Percentiles rank a stretch among this genome's conserved stretches.
These are phyloP conservation scores for Berberis vulgaris DNA, from an alignment of 164 flowering plant genomes.

Conservation along the genomic window DNA sequence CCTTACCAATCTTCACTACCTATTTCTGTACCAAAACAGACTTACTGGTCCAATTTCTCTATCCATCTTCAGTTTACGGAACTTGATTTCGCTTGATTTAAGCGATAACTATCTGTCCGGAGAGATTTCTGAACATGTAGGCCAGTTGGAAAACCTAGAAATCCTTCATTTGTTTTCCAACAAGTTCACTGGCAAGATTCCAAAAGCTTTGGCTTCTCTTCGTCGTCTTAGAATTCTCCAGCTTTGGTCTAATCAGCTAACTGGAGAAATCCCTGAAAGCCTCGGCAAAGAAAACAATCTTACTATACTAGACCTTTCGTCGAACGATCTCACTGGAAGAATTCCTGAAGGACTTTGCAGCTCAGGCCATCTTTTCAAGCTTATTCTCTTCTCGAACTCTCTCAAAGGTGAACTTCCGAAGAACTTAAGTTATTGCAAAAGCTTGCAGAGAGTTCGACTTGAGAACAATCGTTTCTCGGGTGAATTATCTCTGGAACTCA, in stretches of 20 bases:
- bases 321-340: conserved; percentile 57
- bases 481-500: conserved; percentile 36
- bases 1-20: conserved; percentile 44
- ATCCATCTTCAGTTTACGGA: conserved; percentile 37
- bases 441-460: conserved; percentile 56
- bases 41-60: conserved; percentile 52
- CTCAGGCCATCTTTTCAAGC: conserved; percentile 50
- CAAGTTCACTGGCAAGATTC: conserved; percentile 62
- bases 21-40: conserved; percentile 62
- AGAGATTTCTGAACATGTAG: conserved; percentile 45
- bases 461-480: conserved; percentile 62
- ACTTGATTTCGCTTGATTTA: conserved; percentile 61
- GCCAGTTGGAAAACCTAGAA: conserved; percentile 43
- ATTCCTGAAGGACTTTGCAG: conserved; percentile 52
- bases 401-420: conserved; percentile 46
- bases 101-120: conserved; percentile 73
- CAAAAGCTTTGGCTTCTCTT: conserved; percentile 36
- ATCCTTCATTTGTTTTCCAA: conserved; percentile 70
- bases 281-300: conserved; percentile 59
- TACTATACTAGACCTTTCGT: conserved; percentile 66
- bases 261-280: conserved; percentile 54
- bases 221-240: conserved; percentile 64
- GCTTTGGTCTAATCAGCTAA: conserved; percentile 61
- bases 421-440: conserved; percentile 40
- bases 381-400: conserved; percentile 74